A percentile compares a stretch with the other conserved stretches of the same genome.
These are phyloP conservation scores for Alternaria triticina DNA, from an alignment of 2,329 filamentous ascomycete species.

Conservation along the genomic window DNA sequence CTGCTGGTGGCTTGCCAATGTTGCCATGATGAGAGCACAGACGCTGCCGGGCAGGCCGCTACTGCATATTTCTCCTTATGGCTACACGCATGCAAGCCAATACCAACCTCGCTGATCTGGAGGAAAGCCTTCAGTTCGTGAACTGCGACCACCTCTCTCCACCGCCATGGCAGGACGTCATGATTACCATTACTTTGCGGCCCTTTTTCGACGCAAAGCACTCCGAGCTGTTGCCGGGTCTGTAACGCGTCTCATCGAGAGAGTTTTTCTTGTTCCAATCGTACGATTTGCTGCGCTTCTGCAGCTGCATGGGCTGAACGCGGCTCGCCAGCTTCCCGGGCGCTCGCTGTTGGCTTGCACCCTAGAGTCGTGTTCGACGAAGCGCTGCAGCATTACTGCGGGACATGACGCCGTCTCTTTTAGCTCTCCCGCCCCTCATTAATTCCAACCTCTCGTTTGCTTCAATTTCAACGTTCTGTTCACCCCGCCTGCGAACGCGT, in stretches of 20 bases:
- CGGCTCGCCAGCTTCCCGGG: constrained; percentile 15
- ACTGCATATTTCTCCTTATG: constrained; percentile 10
- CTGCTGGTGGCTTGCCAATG: constrained; percentile 14
- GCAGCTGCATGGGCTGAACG: constrained; percentile 12
- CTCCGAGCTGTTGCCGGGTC: not conserved
- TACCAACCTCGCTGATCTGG: not conserved
- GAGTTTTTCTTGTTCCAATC: constrained; percentile 1
- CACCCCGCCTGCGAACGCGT: constrained; percentile 24
- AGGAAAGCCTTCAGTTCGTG: not conserved
- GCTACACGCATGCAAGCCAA: constrained; percentile 11
- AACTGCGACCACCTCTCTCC: not conserved
- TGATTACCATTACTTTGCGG: not conserved
- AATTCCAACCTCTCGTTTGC: constrained; percentile 17
- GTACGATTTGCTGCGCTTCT: constrained; percentile 1
- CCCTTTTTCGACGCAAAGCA: not conserved
- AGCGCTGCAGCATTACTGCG: constrained; percentile 14
- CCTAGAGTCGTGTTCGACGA: constrained; percentile 3
- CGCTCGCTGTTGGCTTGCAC: constrained; percentile 5
- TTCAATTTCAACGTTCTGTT: constrained; percentile 7
- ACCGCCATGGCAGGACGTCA: not conserved
- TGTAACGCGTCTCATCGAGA: not conserved
- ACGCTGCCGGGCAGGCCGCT: constrained; percentile 4
- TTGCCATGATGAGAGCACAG: constrained; percentile 12
- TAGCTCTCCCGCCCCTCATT: constrained; percentile 31
- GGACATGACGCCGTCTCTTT: constrained; percentile 12